Evolutionary conservation across 139 green algal genomes (phyloP), one percentile per base, ranked within the genome.

Genomic region (Trebouxia sp.): DNA sequence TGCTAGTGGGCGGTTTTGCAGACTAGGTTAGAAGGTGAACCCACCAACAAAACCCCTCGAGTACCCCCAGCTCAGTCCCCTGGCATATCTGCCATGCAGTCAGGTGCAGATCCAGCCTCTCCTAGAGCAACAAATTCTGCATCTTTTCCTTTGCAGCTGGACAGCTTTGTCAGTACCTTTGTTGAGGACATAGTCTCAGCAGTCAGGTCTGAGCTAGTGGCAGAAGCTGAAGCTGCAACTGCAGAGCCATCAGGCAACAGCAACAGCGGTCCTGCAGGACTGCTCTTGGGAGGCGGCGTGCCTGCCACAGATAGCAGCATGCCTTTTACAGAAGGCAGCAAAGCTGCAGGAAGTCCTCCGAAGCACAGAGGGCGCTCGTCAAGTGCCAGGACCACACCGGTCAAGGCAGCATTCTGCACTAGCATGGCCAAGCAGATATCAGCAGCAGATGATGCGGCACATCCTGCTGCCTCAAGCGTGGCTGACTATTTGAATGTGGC

Each of bases 51-150:
- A 35, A 72, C 62, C 20, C 62, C 62, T 35, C n/a, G 62, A 22
- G 62, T 72, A 43, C 62, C 62, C 10, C 62, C 62, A 72, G 62
- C 62, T 28, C 62, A 72, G 32, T 72, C 62, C 8, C 69, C 69
- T 39, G 41, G 41, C 26, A 51, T 77, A 10, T 38, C 69, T 56
- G 10, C 10, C 22, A 38, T 43, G n/a, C 10, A 35, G 20, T n/a
- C 69, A 41, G 6, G 37, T 12, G 26, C 69, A 12, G 26, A 39
- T 10, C 1, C 35, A 30, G 28, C 62, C 24, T 30, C 35, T 8
- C 15, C 62, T 14, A 28, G 28, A 17, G 12, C n/a, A 39, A 39
- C 65, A 75, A 22, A 11, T 38, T 15, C 67, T 51, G 15, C 26
- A 11, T 5, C 41, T 12, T 1, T 17, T 77, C 39, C 41, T 28